Evolutionary conservation across 2,329 filamentous ascomycete species (phyloP).

Genomic region (Ophiostoma quercus): DNA sequence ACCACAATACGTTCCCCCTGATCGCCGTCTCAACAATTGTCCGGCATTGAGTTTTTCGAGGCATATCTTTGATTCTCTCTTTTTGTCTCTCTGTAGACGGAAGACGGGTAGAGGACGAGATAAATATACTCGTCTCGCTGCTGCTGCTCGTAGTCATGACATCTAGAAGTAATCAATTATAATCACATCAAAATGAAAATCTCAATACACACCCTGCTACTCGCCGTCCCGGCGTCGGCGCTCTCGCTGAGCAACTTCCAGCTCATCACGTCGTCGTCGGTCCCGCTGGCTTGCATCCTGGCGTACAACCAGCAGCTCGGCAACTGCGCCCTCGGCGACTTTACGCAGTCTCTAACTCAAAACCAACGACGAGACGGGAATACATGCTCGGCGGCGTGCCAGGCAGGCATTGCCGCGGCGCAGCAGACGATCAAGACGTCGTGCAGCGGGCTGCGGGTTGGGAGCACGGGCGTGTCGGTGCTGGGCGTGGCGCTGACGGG

Average conservation of each 20-base stretch:
- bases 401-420: slow-evolving; percentile 63
- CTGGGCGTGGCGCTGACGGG: slow-evolving; percentile 37
- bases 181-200: background rate
- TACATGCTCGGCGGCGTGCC: slow-evolving; percentile 39
- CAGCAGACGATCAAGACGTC: slow-evolving; percentile 64
- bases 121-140: background rate
- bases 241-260: slow-evolving; percentile 40
- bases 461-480: slow-evolving; percentile 39
- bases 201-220: background rate
- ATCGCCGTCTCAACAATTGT: slow-evolving; percentile 4
- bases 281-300: slow-evolving; percentile 38
- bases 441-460: slow-evolving; percentile 54
- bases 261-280: slow-evolving; percentile 36
- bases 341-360: slow-evolving; percentile 26
- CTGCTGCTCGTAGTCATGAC: background rate
- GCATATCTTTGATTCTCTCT: too few relatives aligned
- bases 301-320: slow-evolving; percentile 41
- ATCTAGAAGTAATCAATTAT: background rate
- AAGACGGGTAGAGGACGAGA: background rate
- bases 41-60: background rate
- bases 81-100: too few relatives aligned
- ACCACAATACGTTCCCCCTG: background rate
- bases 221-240: slow-evolving; percentile 30
- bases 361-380: slow-evolving; percentile 23
- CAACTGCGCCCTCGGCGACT: slow-evolving; percentile 38